Evolutionary conservation across 2,329 filamentous ascomycete species (phyloP).

Genomic region (Aspergillus cejpii): DNA sequence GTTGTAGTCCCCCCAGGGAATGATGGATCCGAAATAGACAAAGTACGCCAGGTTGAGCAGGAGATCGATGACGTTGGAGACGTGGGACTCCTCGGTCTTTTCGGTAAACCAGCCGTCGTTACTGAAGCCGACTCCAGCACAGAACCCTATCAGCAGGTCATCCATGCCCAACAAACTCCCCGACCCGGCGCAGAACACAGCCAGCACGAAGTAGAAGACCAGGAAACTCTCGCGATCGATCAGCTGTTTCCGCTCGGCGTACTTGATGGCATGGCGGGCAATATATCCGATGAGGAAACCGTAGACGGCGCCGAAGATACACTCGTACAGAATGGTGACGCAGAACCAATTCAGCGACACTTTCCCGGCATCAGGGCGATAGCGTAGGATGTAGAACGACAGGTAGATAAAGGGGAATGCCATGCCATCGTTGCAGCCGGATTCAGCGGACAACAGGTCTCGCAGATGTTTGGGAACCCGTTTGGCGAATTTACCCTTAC

Average conservation of each 20-base stretch:
- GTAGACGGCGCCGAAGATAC: slow-evolving; percentile 82
- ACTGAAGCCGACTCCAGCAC: slow-evolving; percentile 95
- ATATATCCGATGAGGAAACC: slow-evolving; percentile 84
- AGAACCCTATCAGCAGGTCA: slow-evolving; percentile 88
- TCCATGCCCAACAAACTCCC: slow-evolving; percentile 87
- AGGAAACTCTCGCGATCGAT: slow-evolving; percentile 97
- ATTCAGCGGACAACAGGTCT: slow-evolving; percentile 91
- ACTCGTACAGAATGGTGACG: slow-evolving; percentile 88
- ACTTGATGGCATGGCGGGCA: slow-evolving; percentile 83
- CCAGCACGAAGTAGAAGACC: slow-evolving; percentile 96
- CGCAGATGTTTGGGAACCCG: slow-evolving; percentile 94
- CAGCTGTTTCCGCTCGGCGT: slow-evolving; percentile 71
- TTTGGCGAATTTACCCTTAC: slow-evolving; percentile 98
- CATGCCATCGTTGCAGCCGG: slow-evolving; percentile 99
- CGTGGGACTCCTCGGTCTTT: slow-evolving; percentile 96
- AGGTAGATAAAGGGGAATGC: slow-evolving; percentile 97
- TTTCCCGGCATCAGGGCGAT: slow-evolving; percentile 59
- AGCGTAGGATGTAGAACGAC: slow-evolving; percentile 80
- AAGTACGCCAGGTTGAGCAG: slow-evolving; percentile 97
- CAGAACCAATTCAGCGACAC: slow-evolving; percentile 84
- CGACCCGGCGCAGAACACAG: slow-evolving; percentile 89
- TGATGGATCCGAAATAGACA: slow-evolving; percentile 94
- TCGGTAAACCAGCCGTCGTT: slow-evolving; percentile 99
- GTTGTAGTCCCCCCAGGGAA: slow-evolving; percentile 93
- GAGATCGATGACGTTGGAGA: slow-evolving; percentile 98